A percentile compares a stretch with the other conserved stretches of the same genome.
phyloP scores from a whole-genome alignment of 805 yeast species.

The Scheffersomyces stipitis region DNA sequence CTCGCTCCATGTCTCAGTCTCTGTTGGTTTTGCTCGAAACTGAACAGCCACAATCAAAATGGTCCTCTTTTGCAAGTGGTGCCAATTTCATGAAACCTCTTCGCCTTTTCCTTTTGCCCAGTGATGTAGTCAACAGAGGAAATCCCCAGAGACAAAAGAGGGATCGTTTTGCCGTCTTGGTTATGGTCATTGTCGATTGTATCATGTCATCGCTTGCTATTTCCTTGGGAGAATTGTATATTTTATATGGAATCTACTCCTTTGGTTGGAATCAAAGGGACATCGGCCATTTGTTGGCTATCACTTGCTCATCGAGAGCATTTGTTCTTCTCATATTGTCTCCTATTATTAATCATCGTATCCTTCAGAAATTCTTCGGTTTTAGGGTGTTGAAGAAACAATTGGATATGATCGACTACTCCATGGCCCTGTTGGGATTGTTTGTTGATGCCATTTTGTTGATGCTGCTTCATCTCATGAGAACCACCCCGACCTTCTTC shows the following conservation, averaged over 20 bases:
- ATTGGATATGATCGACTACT: conserved; percentile 55
- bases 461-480: conserved; percentile 31
- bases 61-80: neutral
- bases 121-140: conserved; percentile 23
- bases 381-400: conserved; percentile 36
- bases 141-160: conserved; percentile 13
- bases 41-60: neutral
- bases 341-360: conserved; percentile 45
- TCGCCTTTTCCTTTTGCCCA: conserved; percentile 53
- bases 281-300: conserved; percentile 56
- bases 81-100: conserved; percentile 45
- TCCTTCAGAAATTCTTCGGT: conserved; percentile 28
- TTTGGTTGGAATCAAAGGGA: conserved; percentile 56
- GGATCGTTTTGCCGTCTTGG: conserved; percentile 40
- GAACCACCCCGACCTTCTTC: conserved; percentile 27
- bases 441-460: conserved; percentile 40
- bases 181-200: conserved; percentile 50
- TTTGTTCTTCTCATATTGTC: conserved; percentile 48
- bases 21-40: conserved; percentile 8
- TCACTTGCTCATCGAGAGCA: conserved; percentile 51
- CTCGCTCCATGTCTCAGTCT: conserved; percentile 42
- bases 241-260: conserved; percentile 53
- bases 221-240: conserved; percentile 41
- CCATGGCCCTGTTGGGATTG: conserved; percentile 36
- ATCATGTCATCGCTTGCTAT: conserved; percentile 33